A percentile compares a stretch with the other conserved stretches of the same genome.
These are phyloP conservation scores for Synchytrium microbalum DNA, from an alignment of 371 early-diverging fungal genomes.

Conservation along the genomic window DNA sequence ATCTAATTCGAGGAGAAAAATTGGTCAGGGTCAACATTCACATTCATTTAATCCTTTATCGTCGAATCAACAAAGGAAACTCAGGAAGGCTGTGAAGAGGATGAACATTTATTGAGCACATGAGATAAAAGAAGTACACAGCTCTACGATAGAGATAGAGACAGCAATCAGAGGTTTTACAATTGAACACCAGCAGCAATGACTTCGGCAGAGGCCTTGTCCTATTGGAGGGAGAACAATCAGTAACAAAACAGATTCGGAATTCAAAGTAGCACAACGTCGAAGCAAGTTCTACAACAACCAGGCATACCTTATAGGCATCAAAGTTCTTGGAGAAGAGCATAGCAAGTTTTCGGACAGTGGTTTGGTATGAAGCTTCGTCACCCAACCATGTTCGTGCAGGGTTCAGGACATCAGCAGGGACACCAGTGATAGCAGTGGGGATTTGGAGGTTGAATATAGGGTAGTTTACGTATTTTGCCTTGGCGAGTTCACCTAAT, in stretches of 20 bases:
- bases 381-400: slow-evolving; percentile 75
- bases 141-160: too few species aligned
- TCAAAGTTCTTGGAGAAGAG: slow-evolving; percentile 89
- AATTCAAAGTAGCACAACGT: too few species aligned
- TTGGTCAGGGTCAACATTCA: too few species aligned
- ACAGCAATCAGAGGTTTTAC: too few species aligned
- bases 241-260: background rate
- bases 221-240: background rate
- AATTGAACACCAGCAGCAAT: background rate
- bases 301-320: background rate
- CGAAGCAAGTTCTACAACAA: too few species aligned
- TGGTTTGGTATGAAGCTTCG: slow-evolving; percentile 50
- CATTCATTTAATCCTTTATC: too few species aligned
- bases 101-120: too few species aligned
- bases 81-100: too few species aligned
- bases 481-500: slow-evolving; percentile 68
- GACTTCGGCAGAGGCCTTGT: background rate
- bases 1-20: too few species aligned
- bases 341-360: slow-evolving; percentile 64
- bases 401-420: slow-evolving; percentile 81
- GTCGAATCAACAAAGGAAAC: too few species aligned
- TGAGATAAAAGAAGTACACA: too few species aligned
- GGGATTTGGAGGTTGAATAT: slow-evolving; percentile 86
- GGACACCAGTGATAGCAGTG: slow-evolving; percentile 64
- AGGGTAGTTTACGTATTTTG: slow-evolving; percentile 70